A percentile compares a stretch with the other conserved stretches of the same genome.
These are phyloP conservation scores for Colletotrichum sojae DNA, from an alignment of 2,329 filamentous ascomycete species.

Conservation along the genomic window DNA sequence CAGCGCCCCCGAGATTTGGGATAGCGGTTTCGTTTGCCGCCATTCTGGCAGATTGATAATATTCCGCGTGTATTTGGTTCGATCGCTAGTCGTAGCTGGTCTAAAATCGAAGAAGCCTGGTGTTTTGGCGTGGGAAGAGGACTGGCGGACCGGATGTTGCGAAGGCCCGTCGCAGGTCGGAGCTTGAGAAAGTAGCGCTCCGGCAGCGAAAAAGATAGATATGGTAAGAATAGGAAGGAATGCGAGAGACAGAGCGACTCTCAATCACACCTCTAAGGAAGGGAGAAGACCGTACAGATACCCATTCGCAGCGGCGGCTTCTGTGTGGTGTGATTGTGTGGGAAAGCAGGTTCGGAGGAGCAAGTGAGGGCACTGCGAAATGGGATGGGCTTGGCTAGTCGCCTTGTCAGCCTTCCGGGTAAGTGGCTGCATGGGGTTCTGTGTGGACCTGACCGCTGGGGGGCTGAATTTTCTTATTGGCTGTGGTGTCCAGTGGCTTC, in stretches of 20 bases:
- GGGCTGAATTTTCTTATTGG: conserved; percentile 36
- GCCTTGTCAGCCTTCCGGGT: conserved; percentile 41
- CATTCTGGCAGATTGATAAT: conserved; percentile 47
- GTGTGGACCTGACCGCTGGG: conserved; percentile 28
- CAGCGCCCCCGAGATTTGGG: conserved; percentile 46
- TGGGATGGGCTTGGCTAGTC: conserved; percentile 9
- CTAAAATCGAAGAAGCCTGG: background rate
- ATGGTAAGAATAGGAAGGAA: background rate
- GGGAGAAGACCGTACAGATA: background rate
- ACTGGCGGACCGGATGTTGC: conserved; percentile 20
- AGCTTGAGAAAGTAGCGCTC: conserved; percentile 2
- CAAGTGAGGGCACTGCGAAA: conserved; percentile 31
- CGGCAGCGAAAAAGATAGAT: background rate
- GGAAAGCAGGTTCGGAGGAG: conserved; percentile 17
- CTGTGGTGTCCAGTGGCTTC: conserved; percentile 20
- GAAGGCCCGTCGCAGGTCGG: conserved; percentile 32
- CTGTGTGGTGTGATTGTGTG: conserved; percentile 25
- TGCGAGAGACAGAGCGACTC: conserved; percentile 3
- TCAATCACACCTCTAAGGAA: conserved; percentile 24
- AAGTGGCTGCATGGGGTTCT: conserved; percentile 33
- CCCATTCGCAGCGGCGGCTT: conserved; percentile 31
- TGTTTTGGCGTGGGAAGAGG: conserved; percentile 6
- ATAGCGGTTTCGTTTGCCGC: conserved; percentile 56
- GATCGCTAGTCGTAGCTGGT: background rate
- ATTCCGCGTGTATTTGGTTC: background rate